Conservation (phyloP, 2,329 filamentous ascomycete species). For the Pezicula neosporulosa region DNA sequence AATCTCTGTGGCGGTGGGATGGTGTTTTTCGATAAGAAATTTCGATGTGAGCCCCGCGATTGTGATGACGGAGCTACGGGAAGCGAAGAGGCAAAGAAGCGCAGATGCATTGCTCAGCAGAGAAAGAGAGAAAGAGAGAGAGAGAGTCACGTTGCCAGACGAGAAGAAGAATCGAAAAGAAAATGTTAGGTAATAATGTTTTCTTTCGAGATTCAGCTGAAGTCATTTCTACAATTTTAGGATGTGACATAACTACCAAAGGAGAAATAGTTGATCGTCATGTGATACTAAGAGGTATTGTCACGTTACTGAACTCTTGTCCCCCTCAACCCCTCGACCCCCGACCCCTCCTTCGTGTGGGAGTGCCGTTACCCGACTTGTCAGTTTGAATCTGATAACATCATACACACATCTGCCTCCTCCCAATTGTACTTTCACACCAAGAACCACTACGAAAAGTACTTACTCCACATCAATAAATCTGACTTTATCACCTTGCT, state of each 20-base stretch:
- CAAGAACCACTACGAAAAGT: too few species aligned
- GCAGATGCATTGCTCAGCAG: conserved; percentile 7
- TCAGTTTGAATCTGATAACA: too few species aligned
- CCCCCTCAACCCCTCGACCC: too few species aligned
- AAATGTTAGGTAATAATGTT: not conserved
- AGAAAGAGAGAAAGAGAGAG: too few species aligned
- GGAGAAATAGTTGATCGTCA: too few species aligned
- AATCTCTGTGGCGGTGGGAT: conserved; percentile 8
- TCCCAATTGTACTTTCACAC: too few species aligned
- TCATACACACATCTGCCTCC: too few species aligned
- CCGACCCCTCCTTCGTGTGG: too few species aligned
- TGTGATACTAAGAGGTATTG: not conserved
- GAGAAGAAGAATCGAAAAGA: not conserved
- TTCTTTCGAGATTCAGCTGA: too few species aligned
- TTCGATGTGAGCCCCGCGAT: conserved; percentile 16
- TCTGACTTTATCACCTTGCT: not conserved
- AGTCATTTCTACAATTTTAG: not conserved
- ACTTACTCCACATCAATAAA: too few species aligned
- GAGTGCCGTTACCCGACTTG: too few species aligned
- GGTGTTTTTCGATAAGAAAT: conserved; percentile 21
- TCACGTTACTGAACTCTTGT: not conserved
- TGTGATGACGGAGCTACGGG: not conserved
- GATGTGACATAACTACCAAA: too few species aligned
- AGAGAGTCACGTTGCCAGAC: not conserved
- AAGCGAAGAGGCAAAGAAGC: not conserved